phyloP scores from a whole-genome alignment of 331 rosid genomes.

The Telfairia occidentalis region DNA sequence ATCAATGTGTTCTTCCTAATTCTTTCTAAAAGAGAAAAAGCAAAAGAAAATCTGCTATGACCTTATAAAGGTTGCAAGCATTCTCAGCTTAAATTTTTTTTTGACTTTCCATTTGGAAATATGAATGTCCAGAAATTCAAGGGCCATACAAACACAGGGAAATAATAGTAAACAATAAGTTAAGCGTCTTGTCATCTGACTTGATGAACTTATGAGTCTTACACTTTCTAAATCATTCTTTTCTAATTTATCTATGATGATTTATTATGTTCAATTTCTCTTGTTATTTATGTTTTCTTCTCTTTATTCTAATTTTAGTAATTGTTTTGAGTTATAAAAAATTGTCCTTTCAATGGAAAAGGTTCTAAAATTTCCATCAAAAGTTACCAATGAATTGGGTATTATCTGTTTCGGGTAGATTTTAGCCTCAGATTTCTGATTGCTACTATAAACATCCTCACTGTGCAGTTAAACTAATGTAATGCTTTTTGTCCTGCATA shows the following conservation, averaged over 20 bases:
- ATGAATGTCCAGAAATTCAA: neutral
- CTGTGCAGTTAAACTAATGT: neutral
- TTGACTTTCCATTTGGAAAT: neutral
- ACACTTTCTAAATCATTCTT: neutral
- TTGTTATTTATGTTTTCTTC: neutral
- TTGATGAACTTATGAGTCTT: neutral
- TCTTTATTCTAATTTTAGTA: neutral
- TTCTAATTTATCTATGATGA: neutral
- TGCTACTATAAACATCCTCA: neutral
- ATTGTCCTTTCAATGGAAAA: neutral
- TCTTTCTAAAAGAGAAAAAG: neutral
- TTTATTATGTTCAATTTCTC: neutral
- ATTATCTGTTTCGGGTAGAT: neutral
- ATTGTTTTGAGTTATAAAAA: neutral
- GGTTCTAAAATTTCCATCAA: neutral
- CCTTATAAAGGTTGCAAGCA: neutral
- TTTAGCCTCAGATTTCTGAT: neutral
- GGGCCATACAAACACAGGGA: neutral
- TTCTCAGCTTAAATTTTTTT: neutral
- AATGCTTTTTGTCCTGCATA: conserved; percentile 22
- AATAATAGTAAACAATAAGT: neutral
- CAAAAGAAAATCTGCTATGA: neutral
- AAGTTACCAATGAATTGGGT: neutral
- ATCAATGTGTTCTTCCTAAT: neutral
- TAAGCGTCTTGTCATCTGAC: neutral